These are phyloP conservation scores for Colletotrichum liaoningense DNA, from an alignment of 2,329 filamentous ascomycete genomes.

Conservation along the genomic window DNA sequence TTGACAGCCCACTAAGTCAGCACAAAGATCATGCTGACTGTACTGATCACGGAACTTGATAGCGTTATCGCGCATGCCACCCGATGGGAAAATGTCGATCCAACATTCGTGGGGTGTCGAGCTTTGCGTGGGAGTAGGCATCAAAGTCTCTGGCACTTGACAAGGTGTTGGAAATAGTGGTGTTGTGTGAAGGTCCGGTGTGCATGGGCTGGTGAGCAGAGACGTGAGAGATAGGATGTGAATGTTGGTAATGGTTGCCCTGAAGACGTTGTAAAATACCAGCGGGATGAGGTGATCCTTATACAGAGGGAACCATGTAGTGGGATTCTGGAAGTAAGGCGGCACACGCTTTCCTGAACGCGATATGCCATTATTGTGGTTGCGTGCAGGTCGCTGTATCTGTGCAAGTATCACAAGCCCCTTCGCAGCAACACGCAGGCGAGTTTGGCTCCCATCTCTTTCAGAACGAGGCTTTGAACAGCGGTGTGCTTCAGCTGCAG, in stretches of 20 bases:
- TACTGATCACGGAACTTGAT: constrained; percentile 26
- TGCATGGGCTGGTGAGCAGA: constrained; percentile 35
- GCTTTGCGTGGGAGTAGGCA: constrained; percentile 40
- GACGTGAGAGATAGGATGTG: constrained; percentile 42
- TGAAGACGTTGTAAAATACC: constrained; percentile 51
- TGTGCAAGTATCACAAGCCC: neutral
- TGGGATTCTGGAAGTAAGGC: neutral
- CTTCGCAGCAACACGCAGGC: neutral
- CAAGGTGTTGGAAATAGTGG: constrained; percentile 37
- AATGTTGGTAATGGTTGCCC: constrained; percentile 48
- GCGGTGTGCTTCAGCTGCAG: neutral
- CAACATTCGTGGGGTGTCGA: constrained; percentile 41
- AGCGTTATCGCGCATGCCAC: constrained; percentile 43
- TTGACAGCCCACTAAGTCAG: constrained; percentile 20
- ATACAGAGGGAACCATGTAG: constrained; percentile 38
- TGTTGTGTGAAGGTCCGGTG: constrained; percentile 32
- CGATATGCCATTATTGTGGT: neutral
- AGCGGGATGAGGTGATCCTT: constrained; percentile 47
- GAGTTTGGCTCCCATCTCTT: neutral
- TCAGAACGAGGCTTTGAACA: neutral
- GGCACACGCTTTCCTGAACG: neutral
- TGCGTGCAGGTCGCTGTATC: neutral
- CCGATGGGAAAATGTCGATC: constrained; percentile 47
- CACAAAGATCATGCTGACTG: constrained; percentile 25
- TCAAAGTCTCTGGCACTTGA: constrained; percentile 38